A percentile compares a stretch with the other conserved stretches of the same genome.
These are phyloP conservation scores for Scytalidium lignicola DNA, from an alignment of 2,329 filamentous ascomycete genomes.

Conservation along the genomic window DNA sequence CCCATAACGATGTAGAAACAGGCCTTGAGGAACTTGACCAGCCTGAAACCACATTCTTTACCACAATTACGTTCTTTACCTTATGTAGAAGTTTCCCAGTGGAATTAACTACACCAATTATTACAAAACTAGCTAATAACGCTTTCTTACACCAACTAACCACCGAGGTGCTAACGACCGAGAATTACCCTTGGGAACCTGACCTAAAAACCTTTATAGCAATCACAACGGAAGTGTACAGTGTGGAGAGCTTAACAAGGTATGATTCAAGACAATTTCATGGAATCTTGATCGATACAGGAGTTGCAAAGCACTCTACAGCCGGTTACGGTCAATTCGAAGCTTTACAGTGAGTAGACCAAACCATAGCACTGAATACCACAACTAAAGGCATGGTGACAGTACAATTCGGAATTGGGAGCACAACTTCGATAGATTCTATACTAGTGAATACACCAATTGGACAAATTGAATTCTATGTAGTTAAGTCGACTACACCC, in stretches of 20 bases:
- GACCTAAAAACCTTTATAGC: not conserved
- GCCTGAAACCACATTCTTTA: too few species aligned
- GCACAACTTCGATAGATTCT: not conserved
- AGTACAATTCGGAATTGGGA: conserved; percentile 4
- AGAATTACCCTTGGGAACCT: too few species aligned
- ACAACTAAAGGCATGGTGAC: not conserved
- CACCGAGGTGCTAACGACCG: too few species aligned
- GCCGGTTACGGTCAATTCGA: not conserved
- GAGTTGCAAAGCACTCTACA: not conserved
- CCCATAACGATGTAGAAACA: not conserved
- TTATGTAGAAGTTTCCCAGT: too few species aligned
- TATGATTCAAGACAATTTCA: not conserved
- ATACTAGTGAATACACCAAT: not conserved
- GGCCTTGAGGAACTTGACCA: not conserved
- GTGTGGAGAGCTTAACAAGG: not conserved
- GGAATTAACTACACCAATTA: too few species aligned
- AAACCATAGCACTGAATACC: not conserved
- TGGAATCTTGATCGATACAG: not conserved
- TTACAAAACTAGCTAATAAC: too few species aligned
- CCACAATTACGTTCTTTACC: too few species aligned
- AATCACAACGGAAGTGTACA: not conserved
- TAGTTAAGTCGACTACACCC: conserved; percentile 1
- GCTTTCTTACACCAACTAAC: too few species aligned
- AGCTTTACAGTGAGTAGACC: conserved; percentile 2
- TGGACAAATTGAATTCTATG: conserved; percentile 2